Evolutionary conservation across 805 yeast species (phyloP), one percentile per base, ranked within the genome.

Genomic region (Zygosaccharomyces lentus): DNA sequence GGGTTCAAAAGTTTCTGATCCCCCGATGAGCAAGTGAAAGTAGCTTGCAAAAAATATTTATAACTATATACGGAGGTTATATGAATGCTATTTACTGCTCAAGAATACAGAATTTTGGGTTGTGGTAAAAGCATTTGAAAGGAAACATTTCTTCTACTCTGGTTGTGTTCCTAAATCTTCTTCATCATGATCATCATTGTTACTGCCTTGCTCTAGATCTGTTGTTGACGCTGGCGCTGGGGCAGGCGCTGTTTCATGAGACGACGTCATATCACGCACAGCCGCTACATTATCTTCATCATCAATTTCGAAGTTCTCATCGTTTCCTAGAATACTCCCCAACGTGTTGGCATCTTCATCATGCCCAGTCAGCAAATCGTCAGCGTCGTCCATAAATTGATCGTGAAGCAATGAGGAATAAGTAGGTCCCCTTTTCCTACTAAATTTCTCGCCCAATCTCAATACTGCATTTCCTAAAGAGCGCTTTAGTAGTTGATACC

Each of bases 301-400:
- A 7, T 65, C 70, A 35, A 67, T 63, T 34, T 68, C 73, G 48
- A 63, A 66, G 37, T 59, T 59, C 12, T 54, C 57, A 16, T 62
- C 66, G 24, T 58, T 56, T 41, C 69, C 71, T 12, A 72, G 53
- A 42, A 75, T 69, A 34, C 71, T 67, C 38, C 72, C 71, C 29
- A 75, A 63, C 44, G 74, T 77, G 37, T 72, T 65, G 0, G 80
- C 80, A 57, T 75, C 80, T 37, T 72, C 77, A 43, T 74, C 78
- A 42, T 65, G 68, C 6, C 69, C 70, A 12, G 58, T 58, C 25
- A 65, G 42, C 26, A 66, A 43, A 41, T 64, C 68, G 46, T 65
- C 68, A 2, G 67, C 68, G 29, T 66, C 71, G 49, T 66, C 68
- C 51, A 64, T 49, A 41, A 59, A 62, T 45, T 62, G 66, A 37